Conservation (phyloP, 78 protist species). For the Capsaspora owczarzaki region DNA sequence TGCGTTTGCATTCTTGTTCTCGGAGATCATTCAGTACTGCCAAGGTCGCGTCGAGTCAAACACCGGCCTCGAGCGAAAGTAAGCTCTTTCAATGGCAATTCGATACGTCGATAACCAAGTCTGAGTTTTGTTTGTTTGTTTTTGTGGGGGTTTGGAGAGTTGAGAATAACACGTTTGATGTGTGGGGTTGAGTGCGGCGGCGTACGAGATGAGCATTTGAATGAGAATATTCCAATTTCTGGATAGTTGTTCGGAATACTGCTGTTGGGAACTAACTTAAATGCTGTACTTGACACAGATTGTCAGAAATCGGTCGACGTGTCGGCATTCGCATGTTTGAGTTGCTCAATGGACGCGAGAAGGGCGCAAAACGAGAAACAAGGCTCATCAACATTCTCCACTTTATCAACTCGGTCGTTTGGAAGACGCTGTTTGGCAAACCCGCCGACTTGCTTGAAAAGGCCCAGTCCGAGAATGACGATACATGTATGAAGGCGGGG, state of each 20-base stretch:
- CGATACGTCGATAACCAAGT: too few species aligned
- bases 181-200: too few species aligned
- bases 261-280: too few species aligned
- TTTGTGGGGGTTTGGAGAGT: too few species aligned
- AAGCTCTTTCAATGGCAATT: not conserved
- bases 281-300: constrained; percentile 39
- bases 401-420: constrained; percentile 57
- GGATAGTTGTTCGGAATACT: too few species aligned
- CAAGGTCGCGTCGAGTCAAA: constrained; percentile 59
- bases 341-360: constrained; percentile 48
- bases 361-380: constrained; percentile 61
- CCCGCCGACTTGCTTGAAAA: constrained; percentile 69
- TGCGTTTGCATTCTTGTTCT: constrained; percentile 76
- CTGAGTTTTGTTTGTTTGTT: too few species aligned
- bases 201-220: too few species aligned
- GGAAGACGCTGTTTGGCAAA: constrained; percentile 74
- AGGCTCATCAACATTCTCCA: constrained; percentile 58
- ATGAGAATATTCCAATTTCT: not conserved
- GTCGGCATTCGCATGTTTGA: constrained; percentile 75
- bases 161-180: too few species aligned
- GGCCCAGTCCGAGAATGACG: constrained; percentile 38
- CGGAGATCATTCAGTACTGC: constrained; percentile 75
- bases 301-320: constrained; percentile 61
- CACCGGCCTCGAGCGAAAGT: constrained; percentile 66
- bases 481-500: constrained; percentile 53